These are phyloP conservation scores for Thyridium curvatum DNA, from an alignment of 2,329 filamentous ascomycete species.

Conservation along the genomic window DNA sequence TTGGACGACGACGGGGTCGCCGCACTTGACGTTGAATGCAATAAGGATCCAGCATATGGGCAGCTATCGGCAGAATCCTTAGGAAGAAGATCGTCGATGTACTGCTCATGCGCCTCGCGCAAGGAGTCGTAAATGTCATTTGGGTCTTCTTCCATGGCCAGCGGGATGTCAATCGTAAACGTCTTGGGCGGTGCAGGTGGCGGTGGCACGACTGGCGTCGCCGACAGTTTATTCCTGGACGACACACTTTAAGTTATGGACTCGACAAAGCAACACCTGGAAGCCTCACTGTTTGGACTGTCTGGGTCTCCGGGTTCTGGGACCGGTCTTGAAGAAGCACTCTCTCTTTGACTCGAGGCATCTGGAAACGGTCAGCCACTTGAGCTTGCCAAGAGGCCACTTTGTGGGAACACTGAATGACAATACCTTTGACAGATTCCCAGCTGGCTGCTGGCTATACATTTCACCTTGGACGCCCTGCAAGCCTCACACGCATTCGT, in stretches of 20 bases:
- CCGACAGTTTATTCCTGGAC: no score
- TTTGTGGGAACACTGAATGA: background rate
- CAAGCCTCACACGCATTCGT: slow-evolving; percentile 49
- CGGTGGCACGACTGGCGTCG: slow-evolving; percentile 1
- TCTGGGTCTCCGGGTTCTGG: slow-evolving; percentile 41
- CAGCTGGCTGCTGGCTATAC: slow-evolving; percentile 37
- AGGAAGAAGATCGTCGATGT: slow-evolving; percentile 33
- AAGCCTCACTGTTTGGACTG: slow-evolving; percentile 33
- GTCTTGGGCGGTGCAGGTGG: slow-evolving; percentile 38
- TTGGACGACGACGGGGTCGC: slow-evolving; percentile 1
- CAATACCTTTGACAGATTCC: slow-evolving; percentile 45
- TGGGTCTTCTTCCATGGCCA: slow-evolving; percentile 31
- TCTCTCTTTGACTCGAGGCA: slow-evolving; percentile 47
- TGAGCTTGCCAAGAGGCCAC: background rate
- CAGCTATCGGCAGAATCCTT: slow-evolving; percentile 9
- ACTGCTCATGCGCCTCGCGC: slow-evolving; percentile 32
- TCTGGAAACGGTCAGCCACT: slow-evolving; percentile 20
- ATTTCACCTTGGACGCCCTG: slow-evolving; percentile 46
- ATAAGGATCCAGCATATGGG: no score
- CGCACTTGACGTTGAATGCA: background rate
- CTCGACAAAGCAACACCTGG: no score
- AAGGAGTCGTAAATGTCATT: slow-evolving; percentile 34
- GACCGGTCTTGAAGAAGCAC: slow-evolving; percentile 43
- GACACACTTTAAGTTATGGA: no score
- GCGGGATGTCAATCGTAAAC: slow-evolving; percentile 46